Conservation (phyloP, 2,329 filamentous ascomycete species). For the Trichophyton equinum region DNA sequence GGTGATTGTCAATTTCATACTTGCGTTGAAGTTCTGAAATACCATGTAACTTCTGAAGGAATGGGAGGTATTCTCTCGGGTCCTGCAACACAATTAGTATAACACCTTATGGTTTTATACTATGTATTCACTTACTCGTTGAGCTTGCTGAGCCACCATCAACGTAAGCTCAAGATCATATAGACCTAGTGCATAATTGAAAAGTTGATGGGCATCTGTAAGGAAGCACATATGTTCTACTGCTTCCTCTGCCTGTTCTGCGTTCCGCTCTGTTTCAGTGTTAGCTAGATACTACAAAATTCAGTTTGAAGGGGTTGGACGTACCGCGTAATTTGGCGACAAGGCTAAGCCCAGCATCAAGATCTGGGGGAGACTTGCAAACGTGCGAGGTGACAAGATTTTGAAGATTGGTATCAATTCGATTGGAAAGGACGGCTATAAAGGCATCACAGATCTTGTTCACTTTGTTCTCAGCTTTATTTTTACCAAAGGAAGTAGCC, state of each 20-base stretch:
- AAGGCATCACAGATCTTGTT: slow-evolving; percentile 84
- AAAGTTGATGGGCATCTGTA: slow-evolving; percentile 81
- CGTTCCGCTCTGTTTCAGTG: slow-evolving; percentile 40
- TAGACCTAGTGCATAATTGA: slow-evolving; percentile 76
- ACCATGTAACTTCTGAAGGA: slow-evolving; percentile 74
- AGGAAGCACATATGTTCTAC: slow-evolving; percentile 97
- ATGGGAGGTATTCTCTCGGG: slow-evolving; percentile 87
- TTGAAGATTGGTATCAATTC: slow-evolving; percentile 57
- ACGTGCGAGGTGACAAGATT: slow-evolving; percentile 92
- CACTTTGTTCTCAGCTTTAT: slow-evolving; percentile 48
- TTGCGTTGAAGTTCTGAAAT: slow-evolving; percentile 57
- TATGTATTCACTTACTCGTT: slow-evolving; percentile 44
- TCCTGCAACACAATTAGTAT: slow-evolving; percentile 38
- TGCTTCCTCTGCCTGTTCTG: slow-evolving; percentile 67
- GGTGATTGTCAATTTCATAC: slow-evolving; percentile 80
- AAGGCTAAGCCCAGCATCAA: slow-evolving; percentile 70
- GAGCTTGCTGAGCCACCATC: slow-evolving; percentile 85
- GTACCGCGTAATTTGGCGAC: slow-evolving; percentile 56
- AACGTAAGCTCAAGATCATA: slow-evolving; percentile 86
- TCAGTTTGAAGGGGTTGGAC: slow-evolving; percentile 6
- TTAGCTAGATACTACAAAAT: neutral
- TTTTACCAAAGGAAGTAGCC: slow-evolving; percentile 3
- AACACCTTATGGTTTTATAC: neutral
- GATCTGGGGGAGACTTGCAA: slow-evolving; percentile 80
- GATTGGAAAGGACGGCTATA: slow-evolving; percentile 51